Conservation (phyloP, 1,284 basidiomycete genomes). For the Puccinia sorghi region DNA sequence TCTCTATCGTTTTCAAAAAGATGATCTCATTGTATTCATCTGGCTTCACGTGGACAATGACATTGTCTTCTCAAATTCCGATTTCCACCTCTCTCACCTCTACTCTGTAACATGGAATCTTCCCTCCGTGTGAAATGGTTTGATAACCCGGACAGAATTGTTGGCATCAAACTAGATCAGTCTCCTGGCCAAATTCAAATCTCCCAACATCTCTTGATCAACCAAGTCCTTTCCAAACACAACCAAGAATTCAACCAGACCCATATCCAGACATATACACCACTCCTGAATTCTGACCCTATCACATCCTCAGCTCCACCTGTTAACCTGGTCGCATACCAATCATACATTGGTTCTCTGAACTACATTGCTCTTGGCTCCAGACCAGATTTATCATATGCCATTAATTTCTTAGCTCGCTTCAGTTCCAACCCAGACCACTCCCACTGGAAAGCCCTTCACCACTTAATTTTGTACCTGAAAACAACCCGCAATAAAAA, state of each 20-base stretch:
- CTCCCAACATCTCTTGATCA: neutral
- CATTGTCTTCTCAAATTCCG: neutral
- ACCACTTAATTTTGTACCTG: slow-evolving; percentile 1
- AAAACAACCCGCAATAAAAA: neutral
- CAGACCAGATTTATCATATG: slow-evolving; percentile 3
- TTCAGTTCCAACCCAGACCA: slow-evolving; percentile 10
- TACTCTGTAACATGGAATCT: neutral
- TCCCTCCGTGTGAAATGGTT: slow-evolving; percentile 13
- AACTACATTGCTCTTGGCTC: slow-evolving; percentile 16
- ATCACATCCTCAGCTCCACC: neutral
- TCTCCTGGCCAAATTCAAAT: neutral
- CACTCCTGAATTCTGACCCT: neutral
- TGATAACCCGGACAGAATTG: neutral
- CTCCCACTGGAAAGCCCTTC: slow-evolving; percentile 1
- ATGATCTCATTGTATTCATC: too few relatives aligned
- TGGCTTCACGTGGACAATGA: slow-evolving; percentile 4
- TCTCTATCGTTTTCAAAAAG: too few relatives aligned
- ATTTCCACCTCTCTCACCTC: too few relatives aligned
- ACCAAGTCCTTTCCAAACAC: neutral
- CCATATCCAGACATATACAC: neutral
- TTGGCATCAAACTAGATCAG: slow-evolving; percentile 18
- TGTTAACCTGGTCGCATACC: neutral
- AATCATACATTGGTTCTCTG: slow-evolving; percentile 8
- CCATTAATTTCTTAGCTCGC: slow-evolving; percentile 20
- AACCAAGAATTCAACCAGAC: neutral